Base-by-base conservation (phyloP, 352 stramenopile species). In the Globisporangium acanthophoron region DNA sequence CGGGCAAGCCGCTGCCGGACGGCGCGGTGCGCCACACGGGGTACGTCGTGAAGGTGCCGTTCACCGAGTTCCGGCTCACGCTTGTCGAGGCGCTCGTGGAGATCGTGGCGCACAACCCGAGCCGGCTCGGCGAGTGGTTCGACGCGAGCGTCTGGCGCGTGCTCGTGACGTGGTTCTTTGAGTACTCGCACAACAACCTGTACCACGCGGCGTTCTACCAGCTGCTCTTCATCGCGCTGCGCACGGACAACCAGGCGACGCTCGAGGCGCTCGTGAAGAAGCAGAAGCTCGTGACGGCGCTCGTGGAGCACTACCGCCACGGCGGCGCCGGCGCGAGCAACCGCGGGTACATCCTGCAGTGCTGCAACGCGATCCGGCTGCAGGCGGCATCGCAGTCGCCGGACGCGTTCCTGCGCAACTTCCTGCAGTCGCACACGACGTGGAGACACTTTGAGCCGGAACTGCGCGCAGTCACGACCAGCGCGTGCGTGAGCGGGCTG, bases 151-250 rank as follows among this genome's bases (percentile, higher is more conserved):
- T 96, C 8, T 97, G 89, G 89, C 82, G 84, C 41, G 80, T 94
- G 33, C 65, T 97, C 51, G 73, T 92, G 31, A 71, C 70, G 39
- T 97, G 89, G 89, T 96, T 97, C 64, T 92, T 96, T 50, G 83
- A 95, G 71, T 97, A 96, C 67, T 79, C 84, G 35, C 85, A 96
- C 78, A 96, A 93, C 66, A 96, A 96, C 59, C 41, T 97, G 58
- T 97, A 96, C 57, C 87, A 96, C 58, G 80, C 79, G 31, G 73
- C 85, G 24, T 96, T 97, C 52, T 96, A 95, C 66, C 87, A 94
- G 62, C 73, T 97, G 29, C 73, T 97, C 29, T 93, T 96, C 62
- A 87, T 94, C 65, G 82, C 83, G 15, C 63, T 97, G 53, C 85
- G 85, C 52, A 90, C 83, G 21, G 88, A 97, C 56, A 88, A 96